Conservation (phyloP, 352 stramenopile genomes). For the Pythium myriotylum region DNA sequence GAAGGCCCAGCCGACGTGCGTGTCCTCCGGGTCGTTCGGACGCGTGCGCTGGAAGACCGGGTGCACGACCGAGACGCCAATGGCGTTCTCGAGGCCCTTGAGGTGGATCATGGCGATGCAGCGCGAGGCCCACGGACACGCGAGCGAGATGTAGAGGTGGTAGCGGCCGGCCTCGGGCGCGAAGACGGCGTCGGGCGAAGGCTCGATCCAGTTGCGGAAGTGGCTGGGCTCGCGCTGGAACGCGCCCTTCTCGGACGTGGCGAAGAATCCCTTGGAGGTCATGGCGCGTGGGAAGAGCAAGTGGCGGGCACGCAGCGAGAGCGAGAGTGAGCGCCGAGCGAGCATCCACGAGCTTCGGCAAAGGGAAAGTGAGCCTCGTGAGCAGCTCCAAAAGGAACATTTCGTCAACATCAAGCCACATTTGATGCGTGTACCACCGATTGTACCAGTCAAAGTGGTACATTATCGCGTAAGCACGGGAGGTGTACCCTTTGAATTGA, state of each 20-base stretch:
- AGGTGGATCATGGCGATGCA: constrained; percentile 88
- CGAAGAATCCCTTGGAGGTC: constrained; percentile 67
- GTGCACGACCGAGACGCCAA: constrained; percentile 93
- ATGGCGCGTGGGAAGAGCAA: constrained; percentile 30
- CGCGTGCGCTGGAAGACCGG: constrained; percentile 81
- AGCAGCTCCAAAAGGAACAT: too few relatives aligned
- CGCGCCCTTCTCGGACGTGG: constrained; percentile 64
- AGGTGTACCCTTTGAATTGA: not conserved
- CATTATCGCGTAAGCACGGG: constrained; percentile 15
- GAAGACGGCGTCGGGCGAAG: constrained; percentile 59
- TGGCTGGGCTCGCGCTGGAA: constrained; percentile 76
- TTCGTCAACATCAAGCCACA: too few relatives aligned
- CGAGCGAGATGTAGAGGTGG: constrained; percentile 96
- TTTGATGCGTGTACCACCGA: too few relatives aligned
- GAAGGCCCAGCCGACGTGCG: constrained; percentile 81
- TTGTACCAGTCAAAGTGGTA: constrained; percentile 21
- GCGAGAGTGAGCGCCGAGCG: constrained; percentile 11
- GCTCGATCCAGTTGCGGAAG: constrained; percentile 84
- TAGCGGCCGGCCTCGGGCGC: constrained; percentile 74
- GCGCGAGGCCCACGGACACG: constrained; percentile 91
- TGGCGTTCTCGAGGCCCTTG: constrained; percentile 95
- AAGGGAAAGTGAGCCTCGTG: too few relatives aligned
- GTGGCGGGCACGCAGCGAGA: constrained; percentile 7
- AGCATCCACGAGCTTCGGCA: constrained; percentile 15
- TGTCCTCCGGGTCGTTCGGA: constrained; percentile 68